Evolutionary conservation across 192 early-diverging fungal species (phyloP), one percentile per base, ranked within the genome.

Genomic region (Backusella australiensis): DNA sequence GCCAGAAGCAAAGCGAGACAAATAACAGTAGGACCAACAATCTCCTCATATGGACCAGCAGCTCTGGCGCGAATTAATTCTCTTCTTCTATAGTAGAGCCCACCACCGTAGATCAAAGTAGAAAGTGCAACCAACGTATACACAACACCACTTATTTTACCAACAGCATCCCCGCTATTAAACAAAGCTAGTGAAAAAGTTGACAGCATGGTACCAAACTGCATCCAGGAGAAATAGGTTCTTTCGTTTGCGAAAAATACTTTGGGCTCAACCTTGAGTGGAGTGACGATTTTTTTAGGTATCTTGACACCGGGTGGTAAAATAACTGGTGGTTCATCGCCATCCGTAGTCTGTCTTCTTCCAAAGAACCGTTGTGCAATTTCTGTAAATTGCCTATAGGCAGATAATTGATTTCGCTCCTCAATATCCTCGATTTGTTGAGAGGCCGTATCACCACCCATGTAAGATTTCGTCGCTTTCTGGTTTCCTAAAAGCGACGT

Each of bases 241-340:
- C 94, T 85, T 80, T 96, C 94, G 71, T 96, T 96, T 36, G 93
- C 93, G 80, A 96, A 93, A 59, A 90, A 94, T 9, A 93, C 90
- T 85, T 96, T 96, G 34, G 94, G 92, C 72, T 96, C 94, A 8
- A 94, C 90, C 26, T 91, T 86, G n/a, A 93, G 79, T 7, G 90
- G 83, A 21, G 82, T 84, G 1, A 73, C 56, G 3, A 84, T 52
- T 67, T 85, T 87, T 71, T 83, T 84, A 15, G 83, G 89, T 4
- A 77, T 42, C 17, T 66, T 73, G 35, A 84, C 69, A 67, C 73
- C 80, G 26, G 77, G 77, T 26, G 83, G 80, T 36, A 81, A 53
- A 36, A 71, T 56, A 0, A 39, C 35, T 4, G 68, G 9, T 38
- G 19, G 7, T 4, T 35, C 34, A 6, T 2, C 0, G 5, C 14